These are phyloP conservation scores for Stropharia rugosoannulata DNA, from an alignment of 768 basidiomycete genomes.

Conservation along the genomic window DNA sequence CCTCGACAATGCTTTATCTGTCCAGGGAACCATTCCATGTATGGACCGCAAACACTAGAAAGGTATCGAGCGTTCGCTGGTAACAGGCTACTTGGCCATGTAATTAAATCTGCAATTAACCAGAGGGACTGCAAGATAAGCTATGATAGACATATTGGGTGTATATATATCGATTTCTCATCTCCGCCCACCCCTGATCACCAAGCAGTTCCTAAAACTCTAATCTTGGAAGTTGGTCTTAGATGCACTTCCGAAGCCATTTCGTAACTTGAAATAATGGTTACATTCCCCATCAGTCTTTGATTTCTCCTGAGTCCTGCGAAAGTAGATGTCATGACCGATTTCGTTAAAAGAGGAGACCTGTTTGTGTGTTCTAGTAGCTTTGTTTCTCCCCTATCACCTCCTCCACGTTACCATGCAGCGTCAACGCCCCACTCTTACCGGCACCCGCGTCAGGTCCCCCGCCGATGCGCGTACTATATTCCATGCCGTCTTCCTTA, in stretches of 20 bases:
- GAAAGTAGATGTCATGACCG: slow-evolving; percentile 27
- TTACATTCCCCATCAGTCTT: slow-evolving; percentile 35
- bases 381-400: slow-evolving; percentile 17
- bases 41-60: no score
- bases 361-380: slow-evolving; percentile 21
- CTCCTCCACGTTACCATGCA: slow-evolving; percentile 35
- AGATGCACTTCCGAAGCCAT: slow-evolving; percentile 29
- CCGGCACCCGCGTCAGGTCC: slow-evolving; percentile 49
- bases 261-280: slow-evolving; percentile 32
- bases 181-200: slow-evolving; percentile 31
- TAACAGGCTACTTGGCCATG: no score
- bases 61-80: no score
- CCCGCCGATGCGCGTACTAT: slow-evolving; percentile 56
- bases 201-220: slow-evolving; percentile 49
- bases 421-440: slow-evolving; percentile 51
- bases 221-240: slow-evolving; percentile 37
- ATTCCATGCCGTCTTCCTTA: slow-evolving; percentile 70
- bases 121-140: not conserved
- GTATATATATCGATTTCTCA: slow-evolving; percentile 25
- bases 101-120: no score
- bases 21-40: no score
- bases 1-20: no score
- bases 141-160: not conserved
- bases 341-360: slow-evolving; percentile 32
- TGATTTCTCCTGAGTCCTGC: slow-evolving; percentile 33